Conservation (phyloP, 495 filamentous ascomycete genomes). For the Daldinia childiae region DNA sequence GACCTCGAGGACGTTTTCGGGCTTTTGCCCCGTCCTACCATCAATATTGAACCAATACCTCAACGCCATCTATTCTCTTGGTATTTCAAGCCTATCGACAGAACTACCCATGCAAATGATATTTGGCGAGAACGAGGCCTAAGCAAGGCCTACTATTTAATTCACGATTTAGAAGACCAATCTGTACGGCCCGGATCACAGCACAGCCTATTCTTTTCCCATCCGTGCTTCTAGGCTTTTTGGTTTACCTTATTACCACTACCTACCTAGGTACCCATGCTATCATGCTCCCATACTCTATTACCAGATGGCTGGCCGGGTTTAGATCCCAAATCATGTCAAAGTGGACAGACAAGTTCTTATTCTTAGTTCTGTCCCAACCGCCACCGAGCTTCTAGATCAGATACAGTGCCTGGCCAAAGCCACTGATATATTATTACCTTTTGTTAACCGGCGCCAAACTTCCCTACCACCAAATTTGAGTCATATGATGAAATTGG, state of each 20-base stretch:
- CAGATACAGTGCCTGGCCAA: conserved; percentile 7
- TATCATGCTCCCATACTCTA: background rate
- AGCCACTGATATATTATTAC: conserved; percentile 1
- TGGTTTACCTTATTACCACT: background rate
- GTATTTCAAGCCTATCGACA: conserved; percentile 12
- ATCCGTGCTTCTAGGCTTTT: background rate
- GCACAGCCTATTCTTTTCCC: conserved; percentile 39
- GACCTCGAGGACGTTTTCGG: conserved; percentile 21
- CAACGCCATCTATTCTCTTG: conserved; percentile 33
- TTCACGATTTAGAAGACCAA: conserved; percentile 29
- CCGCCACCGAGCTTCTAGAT: conserved; percentile 33
- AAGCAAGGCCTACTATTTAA: conserved; percentile 29
- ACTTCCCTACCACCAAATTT: conserved; percentile 21
- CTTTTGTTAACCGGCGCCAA: conserved; percentile 28
- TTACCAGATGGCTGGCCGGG: conserved; percentile 1
- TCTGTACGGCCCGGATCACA: conserved; percentile 27
- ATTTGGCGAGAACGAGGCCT: conserved; percentile 30
- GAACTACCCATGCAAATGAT: conserved; percentile 15
- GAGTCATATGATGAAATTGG: conserved; percentile 40
- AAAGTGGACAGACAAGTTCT: conserved; percentile 18
- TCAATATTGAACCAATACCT: conserved; percentile 36
- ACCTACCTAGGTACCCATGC: background rate
- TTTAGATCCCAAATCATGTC: conserved; percentile 15
- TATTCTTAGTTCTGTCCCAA: conserved; percentile 16
- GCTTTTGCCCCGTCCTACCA: conserved; percentile 21